Percentiles rank a stretch among this genome's conserved stretches.
Conservation (phyloP, 768 basidiomycete species). For the Tylopilus intermedius region DNA sequence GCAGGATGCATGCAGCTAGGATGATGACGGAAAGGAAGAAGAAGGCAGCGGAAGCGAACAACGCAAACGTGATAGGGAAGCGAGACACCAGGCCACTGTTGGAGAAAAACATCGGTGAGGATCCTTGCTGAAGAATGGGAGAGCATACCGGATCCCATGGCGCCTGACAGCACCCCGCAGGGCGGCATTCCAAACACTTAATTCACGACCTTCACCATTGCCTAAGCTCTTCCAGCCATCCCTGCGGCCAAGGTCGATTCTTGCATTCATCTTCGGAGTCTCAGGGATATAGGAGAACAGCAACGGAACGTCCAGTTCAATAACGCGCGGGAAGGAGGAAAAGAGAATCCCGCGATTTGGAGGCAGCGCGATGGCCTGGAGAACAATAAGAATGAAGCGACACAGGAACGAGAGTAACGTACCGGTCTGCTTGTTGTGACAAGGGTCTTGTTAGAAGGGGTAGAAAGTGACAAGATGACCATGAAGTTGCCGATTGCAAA, state of each 20-base stretch:
- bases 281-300: conserved; percentile 50
- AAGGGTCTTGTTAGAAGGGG: conserved; percentile 60
- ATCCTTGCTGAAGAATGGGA: background rate
- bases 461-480: conserved; percentile 57
- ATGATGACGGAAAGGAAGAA: conserved; percentile 42
- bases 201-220: conserved; percentile 64
- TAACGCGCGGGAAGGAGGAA: conserved; percentile 36
- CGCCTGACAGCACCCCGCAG: conserved; percentile 60
- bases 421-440: conserved; percentile 60
- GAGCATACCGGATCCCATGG: conserved; percentile 62
- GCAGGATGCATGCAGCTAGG: conserved; percentile 49
- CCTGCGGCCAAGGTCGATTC: conserved; percentile 65
- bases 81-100: conserved; percentile 63
- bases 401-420: conserved; percentile 25
- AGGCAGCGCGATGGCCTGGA: conserved; percentile 58
- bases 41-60: conserved; percentile 44
- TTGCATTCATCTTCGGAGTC: conserved; percentile 47
- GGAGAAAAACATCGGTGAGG: conserved; percentile 1
- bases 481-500: conserved; percentile 82
- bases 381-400: conserved; percentile 4
- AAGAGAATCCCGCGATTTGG: conserved; percentile 27
- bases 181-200: conserved; percentile 60
- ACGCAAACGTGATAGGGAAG: conserved; percentile 56
- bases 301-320: conserved; percentile 52
- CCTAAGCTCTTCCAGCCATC: conserved; percentile 73